These are phyloP conservation scores for Coffea canephora DNA, from an alignment of 257 asterid species.

Conservation along the genomic window DNA sequence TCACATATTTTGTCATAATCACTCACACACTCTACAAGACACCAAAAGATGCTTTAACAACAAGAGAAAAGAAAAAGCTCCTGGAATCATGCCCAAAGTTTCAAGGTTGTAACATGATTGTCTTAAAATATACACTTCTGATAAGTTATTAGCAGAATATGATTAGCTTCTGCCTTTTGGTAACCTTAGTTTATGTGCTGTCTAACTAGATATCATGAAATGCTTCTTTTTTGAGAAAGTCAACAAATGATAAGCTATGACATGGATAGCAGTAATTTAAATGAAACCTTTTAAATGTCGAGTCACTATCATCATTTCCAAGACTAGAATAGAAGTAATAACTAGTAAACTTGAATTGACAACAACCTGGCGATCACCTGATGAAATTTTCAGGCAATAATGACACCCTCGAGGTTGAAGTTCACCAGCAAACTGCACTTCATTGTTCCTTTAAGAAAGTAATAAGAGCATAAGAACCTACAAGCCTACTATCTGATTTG, in stretches of 20 bases:
- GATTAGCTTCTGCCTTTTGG: too few species aligned
- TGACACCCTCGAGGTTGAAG: constrained; percentile 87
- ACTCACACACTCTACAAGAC: too few species aligned
- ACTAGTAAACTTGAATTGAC: neutral
- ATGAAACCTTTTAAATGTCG: neutral
- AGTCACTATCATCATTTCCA: neutral
- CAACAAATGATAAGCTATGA: neutral
- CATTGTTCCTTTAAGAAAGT: constrained; percentile 63
- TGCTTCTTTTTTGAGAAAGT: neutral
- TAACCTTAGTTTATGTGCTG: too few species aligned
- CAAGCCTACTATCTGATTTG: neutral
- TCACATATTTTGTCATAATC: too few species aligned
- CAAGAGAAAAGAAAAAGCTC: neutral
- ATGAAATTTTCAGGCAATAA: constrained; percentile 51
- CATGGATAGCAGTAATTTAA: neutral
- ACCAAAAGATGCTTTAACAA: too few species aligned
- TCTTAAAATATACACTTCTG: neutral
- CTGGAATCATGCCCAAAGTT: neutral
- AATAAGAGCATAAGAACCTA: constrained; percentile 22
- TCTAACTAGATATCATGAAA: too few species aligned
- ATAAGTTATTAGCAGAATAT: neutral
- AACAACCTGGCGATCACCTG: constrained; percentile 83
- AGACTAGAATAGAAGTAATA: neutral
- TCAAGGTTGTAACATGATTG: neutral
- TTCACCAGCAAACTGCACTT: constrained; percentile 96